Base-by-base conservation (phyloP, 2,329 filamentous ascomycete genomes). In the Cladosporium sp. region DNA sequence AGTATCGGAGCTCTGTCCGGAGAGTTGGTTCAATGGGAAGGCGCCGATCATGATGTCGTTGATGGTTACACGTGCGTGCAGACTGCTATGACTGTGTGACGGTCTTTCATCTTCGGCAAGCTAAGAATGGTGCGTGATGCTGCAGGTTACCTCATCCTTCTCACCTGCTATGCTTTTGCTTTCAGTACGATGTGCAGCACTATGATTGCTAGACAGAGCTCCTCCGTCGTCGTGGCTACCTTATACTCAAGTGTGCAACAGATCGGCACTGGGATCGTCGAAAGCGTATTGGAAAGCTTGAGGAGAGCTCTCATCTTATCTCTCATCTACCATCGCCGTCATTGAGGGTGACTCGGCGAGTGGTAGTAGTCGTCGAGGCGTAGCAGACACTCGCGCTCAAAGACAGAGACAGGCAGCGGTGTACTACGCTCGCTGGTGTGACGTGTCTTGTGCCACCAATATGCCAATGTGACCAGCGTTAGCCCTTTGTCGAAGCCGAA, bases 221-320 rank as follows among this genome's bases (percentile, higher is more conserved):
- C n/a, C 28, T 30, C n/a, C 18, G 18, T 54, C 26, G 8, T 55
- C 26, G 34, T 32, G 52, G 28, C 32, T 21, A 18, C 12, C 14
- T n/a, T 32, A n/a, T 21, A 34, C 52, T 32, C 30, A 14, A 32
- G 52, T 55, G 52, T 18, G 10, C 26, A 32, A 34, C 11, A 12
- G 52, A 55, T 55, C 52, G 32, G 52, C 52, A n/a, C 52, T 21
- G 52, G 52, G 52, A 32, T 55, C 52, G 15, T 4, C 18, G 52
- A 55, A 55, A 55, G 52, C 52, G n/a, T 34, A 5, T 54, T 55
- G 14, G 51, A 55, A 34, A 34, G 52, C 52, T 55, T 55, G 32
- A 34, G 30, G n/a, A 47, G n/a, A 12, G 41, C n/a, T 47, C 7
- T 24, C 41, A 24, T 47, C 41, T 47, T 47, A 47, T 47, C n/a